These are phyloP conservation scores for Arabis hirsuta DNA, from an alignment of 345 rosid genomes.

Conservation along the genomic window DNA sequence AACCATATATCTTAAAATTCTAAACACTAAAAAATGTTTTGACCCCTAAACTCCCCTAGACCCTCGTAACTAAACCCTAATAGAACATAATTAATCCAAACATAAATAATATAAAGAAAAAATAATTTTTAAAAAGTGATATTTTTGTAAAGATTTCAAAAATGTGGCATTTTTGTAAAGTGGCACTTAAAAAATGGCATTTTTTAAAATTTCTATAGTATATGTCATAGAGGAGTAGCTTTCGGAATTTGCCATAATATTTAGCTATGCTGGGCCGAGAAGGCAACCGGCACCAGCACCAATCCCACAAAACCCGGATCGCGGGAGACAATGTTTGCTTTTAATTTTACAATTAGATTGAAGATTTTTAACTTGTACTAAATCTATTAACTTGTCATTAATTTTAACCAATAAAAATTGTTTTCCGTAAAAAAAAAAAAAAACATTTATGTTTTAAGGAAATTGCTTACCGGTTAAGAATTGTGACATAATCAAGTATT, in stretches of 20 bases:
- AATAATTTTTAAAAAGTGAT: too few species aligned
- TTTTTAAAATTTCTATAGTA: too few species aligned
- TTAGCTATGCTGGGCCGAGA: constrained; percentile 24
- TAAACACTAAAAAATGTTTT: too few species aligned
- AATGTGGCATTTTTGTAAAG: too few species aligned
- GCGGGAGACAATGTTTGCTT: constrained; percentile 5
- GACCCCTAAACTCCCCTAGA: too few species aligned
- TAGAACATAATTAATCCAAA: too few species aligned
- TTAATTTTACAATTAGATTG: neutral
- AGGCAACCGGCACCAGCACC: constrained; percentile 46
- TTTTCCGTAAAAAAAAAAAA: neutral
- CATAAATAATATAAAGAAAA: too few species aligned
- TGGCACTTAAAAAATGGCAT: too few species aligned
- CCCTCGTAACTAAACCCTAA: too few species aligned
- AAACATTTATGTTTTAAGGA: neutral
- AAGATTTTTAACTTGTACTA: neutral
- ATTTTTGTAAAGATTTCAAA: too few species aligned
- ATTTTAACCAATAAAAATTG: neutral
- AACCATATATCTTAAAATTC: too few species aligned
- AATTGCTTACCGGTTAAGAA: neutral
- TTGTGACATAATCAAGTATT: neutral
- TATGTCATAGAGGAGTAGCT: neutral
- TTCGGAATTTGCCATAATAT: neutral
- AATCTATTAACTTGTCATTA: neutral
- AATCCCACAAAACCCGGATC: constrained; percentile 56